phyloP scores from a whole-genome alignment of 345 rosid species.

The Rhodomyrtus tomentosa region DNA sequence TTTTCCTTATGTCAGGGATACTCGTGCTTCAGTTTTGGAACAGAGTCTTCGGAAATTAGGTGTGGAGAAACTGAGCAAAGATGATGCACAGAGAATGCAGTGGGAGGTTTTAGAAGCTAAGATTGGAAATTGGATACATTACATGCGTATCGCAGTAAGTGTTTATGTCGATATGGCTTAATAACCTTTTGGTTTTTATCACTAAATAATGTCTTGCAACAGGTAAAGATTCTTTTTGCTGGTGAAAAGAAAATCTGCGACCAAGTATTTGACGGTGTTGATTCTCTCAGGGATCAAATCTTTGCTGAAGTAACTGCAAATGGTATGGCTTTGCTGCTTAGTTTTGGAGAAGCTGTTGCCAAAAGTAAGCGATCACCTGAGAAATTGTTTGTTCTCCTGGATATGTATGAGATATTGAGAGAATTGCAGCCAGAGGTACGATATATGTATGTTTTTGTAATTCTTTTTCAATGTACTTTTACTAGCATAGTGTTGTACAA shows the following conservation, averaged over 20 bases:
- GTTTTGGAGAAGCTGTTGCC: slow-evolving; percentile 95
- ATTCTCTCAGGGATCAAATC: slow-evolving; percentile 70
- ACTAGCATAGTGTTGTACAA: background rate
- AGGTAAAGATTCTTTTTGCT: slow-evolving; percentile 83
- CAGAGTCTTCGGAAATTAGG: slow-evolving; percentile 86
- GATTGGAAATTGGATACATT: slow-evolving; percentile 95
- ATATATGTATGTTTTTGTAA: background rate
- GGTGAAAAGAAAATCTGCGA: slow-evolving; percentile 88
- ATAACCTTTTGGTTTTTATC: background rate
- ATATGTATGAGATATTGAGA: slow-evolving; percentile 98
- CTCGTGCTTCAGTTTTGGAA: slow-evolving; percentile 79
- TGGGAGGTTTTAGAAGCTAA: slow-evolving; percentile 98
- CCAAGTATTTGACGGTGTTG: slow-evolving; percentile 64
- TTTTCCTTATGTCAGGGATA: slow-evolving; percentile 40
- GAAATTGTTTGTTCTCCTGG: slow-evolving; percentile 79
- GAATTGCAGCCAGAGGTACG: slow-evolving; percentile 88
- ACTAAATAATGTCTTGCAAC: slow-evolving; percentile 15
- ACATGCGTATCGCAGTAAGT: slow-evolving; percentile 85
- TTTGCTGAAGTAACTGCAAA: slow-evolving; percentile 82
- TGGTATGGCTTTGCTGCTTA: slow-evolving; percentile 71
- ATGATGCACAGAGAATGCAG: slow-evolving; percentile 96
- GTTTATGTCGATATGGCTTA: background rate
- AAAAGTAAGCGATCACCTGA: slow-evolving; percentile 98
- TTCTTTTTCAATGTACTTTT: background rate
- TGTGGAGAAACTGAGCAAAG: slow-evolving; percentile 89